Base-by-base conservation (phyloP, 2,329 filamentous ascomycete species). In the Apiospora marii region DNA sequence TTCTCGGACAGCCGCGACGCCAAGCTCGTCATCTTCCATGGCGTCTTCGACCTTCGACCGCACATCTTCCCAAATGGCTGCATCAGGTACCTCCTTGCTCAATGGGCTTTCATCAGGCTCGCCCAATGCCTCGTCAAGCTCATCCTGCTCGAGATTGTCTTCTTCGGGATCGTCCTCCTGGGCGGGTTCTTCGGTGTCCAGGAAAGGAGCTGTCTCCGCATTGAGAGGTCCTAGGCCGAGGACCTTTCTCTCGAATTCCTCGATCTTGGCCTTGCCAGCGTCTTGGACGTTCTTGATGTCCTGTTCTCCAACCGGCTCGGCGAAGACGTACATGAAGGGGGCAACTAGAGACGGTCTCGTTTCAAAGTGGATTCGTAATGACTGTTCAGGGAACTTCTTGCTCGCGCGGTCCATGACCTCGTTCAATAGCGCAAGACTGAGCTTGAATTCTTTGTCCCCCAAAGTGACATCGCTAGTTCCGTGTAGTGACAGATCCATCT, bases 401-500 rank as follows among this genome's bases (percentile, higher is more conserved):
- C 93, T 94, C 5, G 93, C 95, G 74, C 88, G 90, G 80, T 98
- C 86, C 49, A 99, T 83, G 22, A 96, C 84, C 74, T 95, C 89
- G 78, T 98, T 96, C 77, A 98, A 85, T 30, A 99, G 83, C 22
- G 88, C 84, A 67, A 99, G 78, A 82, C 95, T 98, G 43, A 94
- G 82, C 79, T 92, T 92, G 84, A 98, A 98, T 80, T 99, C 96
- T 67, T 88, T 85, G 78, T 98, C 92, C 30, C 97, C 97, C 7
- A 97, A 83, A 1, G 83, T 79, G 24, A 78, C 86, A 77, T 95
- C 87, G 0, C 81, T 78, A 69, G 94, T 92, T 30, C 94, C 95
- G 80, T 99, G 97, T n/a, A 99, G 83, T 0, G 94, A 89, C n/a
- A 87, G 80, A 80, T 99, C 96, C 92, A 99, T 95, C 79, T 99